Percentiles rank a stretch among this genome's conserved stretches.
These are phyloP conservation scores for Pseudozyma tsukubaensis DNA, from an alignment of 1,284 basidiomycete genomes.

Conservation along the genomic window DNA sequence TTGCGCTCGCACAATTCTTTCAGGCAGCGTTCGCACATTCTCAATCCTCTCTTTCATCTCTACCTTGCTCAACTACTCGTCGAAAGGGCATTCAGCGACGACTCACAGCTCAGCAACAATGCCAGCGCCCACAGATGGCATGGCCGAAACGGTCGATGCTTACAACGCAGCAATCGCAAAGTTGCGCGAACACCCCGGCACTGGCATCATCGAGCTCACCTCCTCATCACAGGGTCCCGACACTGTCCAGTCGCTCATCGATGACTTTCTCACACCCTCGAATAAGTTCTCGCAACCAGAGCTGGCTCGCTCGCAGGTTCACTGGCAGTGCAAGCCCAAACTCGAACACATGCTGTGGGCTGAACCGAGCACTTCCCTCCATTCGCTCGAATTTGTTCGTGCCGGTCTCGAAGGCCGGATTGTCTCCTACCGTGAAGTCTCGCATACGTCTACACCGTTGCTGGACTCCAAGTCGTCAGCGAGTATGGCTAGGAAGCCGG, in stretches of 20 bases:
- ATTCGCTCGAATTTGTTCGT: conserved; percentile 62
- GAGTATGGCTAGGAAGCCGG: conserved; percentile 84
- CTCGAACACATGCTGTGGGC: conserved; percentile 55
- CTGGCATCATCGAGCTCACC: neutral
- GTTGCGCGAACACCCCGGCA: conserved; percentile 10
- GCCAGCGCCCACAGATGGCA: conserved; percentile 7
- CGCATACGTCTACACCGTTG: conserved; percentile 31
- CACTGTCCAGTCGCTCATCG: conserved; percentile 23
- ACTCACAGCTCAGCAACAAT: conserved; percentile 4
- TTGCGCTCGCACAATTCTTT: neutral
- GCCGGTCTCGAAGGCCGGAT: conserved; percentile 64
- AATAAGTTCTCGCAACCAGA: conserved; percentile 19
- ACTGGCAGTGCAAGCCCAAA: conserved; percentile 49
- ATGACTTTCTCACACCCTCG: conserved; percentile 36
- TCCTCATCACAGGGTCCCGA: conserved; percentile 4
- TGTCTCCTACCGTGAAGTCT: conserved; percentile 57
- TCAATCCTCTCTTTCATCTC: neutral
- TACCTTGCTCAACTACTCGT: too few relatives aligned
- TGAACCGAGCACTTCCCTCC: conserved; percentile 50
- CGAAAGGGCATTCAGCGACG: too few relatives aligned
- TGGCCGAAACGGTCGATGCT: conserved; percentile 14
- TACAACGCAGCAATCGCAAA: conserved; percentile 33
- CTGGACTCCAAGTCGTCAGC: conserved; percentile 70
- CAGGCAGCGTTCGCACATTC: neutral
- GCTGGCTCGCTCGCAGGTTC: conserved; percentile 33